phyloP scores from a whole-genome alignment of 352 stramenopile genomes.

The Globisporangium emineosum region DNA sequence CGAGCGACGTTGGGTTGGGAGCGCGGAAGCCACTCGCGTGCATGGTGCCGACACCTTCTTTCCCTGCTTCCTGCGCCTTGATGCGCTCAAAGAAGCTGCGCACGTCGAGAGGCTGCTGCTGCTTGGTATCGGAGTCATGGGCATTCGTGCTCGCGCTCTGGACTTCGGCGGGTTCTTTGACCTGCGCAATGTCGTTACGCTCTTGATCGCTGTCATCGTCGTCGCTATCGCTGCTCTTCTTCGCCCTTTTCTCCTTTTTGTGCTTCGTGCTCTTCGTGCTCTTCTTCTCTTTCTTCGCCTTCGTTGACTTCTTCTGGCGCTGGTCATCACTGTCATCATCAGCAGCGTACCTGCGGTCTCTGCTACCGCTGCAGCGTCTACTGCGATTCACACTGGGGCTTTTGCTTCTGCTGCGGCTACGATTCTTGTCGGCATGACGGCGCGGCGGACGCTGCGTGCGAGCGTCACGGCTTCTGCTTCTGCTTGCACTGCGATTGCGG shows the following conservation, averaged over 20 bases:
- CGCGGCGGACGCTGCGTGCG: background rate
- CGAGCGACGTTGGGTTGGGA: conserved; percentile 25
- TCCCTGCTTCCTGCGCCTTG: conserved; percentile 51
- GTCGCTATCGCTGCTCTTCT: background rate
- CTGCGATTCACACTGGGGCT: background rate
- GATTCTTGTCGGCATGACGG: background rate
- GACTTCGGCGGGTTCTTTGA: conserved; percentile 4
- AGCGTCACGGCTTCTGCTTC: background rate
- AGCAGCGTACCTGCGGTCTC: conserved; percentile 5
- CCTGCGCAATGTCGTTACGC: background rate
- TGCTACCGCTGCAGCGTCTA: conserved; percentile 4
- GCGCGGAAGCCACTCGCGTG: conserved; percentile 44
- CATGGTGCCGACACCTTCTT: conserved; percentile 55
- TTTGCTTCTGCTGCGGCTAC: background rate
- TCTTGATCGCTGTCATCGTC: no score
- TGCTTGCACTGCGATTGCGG: conserved; percentile 19
- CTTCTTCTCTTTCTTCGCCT: conserved; percentile 25
- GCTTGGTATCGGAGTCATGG: background rate
- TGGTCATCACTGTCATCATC: conserved; percentile 14
- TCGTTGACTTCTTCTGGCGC: conserved; percentile 21
- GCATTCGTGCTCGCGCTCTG: background rate
- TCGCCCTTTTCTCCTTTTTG: conserved; percentile 8
- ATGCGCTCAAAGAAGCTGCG: conserved; percentile 70
- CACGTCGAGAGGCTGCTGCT: conserved; percentile 22
- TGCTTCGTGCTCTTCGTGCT: conserved; percentile 29